phyloP scores from a whole-genome alignment of 352 stramenopile genomes.

The Pythium coloratum region DNA sequence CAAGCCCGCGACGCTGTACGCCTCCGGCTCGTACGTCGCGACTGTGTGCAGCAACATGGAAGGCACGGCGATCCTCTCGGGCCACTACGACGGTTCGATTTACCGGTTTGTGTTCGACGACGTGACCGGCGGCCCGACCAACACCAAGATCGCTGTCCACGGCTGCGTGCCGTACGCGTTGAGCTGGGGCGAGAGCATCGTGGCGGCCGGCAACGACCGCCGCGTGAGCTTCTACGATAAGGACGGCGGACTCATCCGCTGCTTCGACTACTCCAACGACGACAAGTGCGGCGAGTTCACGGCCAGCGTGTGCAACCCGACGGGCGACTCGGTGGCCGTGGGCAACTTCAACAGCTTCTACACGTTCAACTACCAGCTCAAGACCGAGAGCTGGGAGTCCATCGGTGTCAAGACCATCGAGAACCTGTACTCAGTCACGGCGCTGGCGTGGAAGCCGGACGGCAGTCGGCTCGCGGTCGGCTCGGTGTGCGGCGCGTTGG shows the following conservation, averaged over 20 bases:
- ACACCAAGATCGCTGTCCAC: constrained; percentile 89
- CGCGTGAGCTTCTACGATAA: constrained; percentile 92
- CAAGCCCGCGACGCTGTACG: constrained; percentile 91
- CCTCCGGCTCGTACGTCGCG: constrained; percentile 80
- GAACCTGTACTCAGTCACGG: constrained; percentile 93
- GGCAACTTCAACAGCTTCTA: constrained; percentile 95
- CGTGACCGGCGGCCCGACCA: constrained; percentile 67
- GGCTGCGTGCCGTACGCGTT: constrained; percentile 89
- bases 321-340: constrained; percentile 89
- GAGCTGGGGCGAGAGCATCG: constrained; percentile 89
- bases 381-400: constrained; percentile 85
- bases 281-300: constrained; percentile 84
- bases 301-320: constrained; percentile 85
- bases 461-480: constrained; percentile 89
- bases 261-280: constrained; percentile 91
- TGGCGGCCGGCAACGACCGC: constrained; percentile 90
- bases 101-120: constrained; percentile 93
- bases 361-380: constrained; percentile 86
- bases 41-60: constrained; percentile 86
- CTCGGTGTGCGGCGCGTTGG: constrained; percentile 88
- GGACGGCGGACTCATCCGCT: constrained; percentile 77
- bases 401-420: constrained; percentile 83
- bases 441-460: constrained; percentile 91
- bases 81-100: constrained; percentile 92
- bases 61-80: constrained; percentile 87